Evolutionary conservation across 495 filamentous ascomycete species (phyloP).

Genomic region (Hypomontagnella monticulosa): DNA sequence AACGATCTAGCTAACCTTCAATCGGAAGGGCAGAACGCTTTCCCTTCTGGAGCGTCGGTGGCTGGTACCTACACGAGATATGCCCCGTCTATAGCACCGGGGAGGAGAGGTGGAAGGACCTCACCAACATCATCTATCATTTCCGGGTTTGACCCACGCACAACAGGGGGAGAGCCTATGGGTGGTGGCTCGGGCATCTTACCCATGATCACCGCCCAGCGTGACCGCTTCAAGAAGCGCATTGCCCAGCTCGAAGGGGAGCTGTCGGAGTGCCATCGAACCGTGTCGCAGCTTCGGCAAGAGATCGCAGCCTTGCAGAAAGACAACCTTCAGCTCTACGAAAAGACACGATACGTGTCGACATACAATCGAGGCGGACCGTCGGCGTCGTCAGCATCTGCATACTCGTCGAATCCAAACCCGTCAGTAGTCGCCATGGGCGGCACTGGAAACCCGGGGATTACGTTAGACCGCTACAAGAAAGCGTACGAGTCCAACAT

Average conservation of each 20-base stretch:
- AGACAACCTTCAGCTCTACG: conserved; percentile 96
- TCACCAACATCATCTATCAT: conserved; percentile 98
- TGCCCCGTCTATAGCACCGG: conserved; percentile 75
- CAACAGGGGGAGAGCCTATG: conserved; percentile 72
- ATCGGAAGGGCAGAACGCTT: conserved; percentile 80
- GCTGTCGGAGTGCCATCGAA: conserved; percentile 80
- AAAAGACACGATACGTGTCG: conserved; percentile 96
- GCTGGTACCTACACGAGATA: conserved; percentile 93
- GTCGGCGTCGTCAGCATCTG: conserved; percentile 72
- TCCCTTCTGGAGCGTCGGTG: conserved; percentile 88
- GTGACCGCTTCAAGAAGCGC: conserved; percentile 97
- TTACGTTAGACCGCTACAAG: conserved; percentile 85
- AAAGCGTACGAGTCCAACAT: conserved; percentile 95
- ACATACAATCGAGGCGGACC: conserved; percentile 79
- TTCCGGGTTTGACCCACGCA: conserved; percentile 84
- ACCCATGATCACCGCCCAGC: conserved; percentile 97
- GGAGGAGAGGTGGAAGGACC: conserved; percentile 69
- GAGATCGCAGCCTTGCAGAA: conserved; percentile 93
- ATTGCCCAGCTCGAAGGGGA: conserved; percentile 92
- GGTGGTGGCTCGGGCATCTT: conserved; percentile 90
- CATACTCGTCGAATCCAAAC: conserved; percentile 77
- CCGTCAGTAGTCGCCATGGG: conserved; percentile 71
- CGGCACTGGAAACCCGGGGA: conserved; percentile 60
- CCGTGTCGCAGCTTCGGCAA: conserved; percentile 85
- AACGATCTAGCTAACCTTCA: conserved; percentile 90